These are phyloP conservation scores for Aspergillus steynii DNA, from an alignment of 495 filamentous ascomycete species.

Conservation along the genomic window DNA sequence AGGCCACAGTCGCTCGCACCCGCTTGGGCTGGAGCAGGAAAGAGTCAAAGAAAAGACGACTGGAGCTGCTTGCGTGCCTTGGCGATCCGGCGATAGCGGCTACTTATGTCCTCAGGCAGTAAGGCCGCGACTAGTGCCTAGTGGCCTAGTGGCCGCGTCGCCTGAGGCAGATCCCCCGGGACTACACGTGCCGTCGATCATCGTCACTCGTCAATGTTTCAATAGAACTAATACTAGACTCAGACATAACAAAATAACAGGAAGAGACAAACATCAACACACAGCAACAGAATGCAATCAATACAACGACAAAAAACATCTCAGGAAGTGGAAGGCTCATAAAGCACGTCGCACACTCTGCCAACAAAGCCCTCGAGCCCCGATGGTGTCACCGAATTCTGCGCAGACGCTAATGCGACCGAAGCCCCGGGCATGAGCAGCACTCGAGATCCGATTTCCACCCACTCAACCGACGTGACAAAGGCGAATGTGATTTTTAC, in stretches of 20 bases:
- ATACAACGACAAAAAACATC: background rate
- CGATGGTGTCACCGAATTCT: slow-evolving; percentile 25
- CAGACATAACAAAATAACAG: background rate
- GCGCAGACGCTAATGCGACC: slow-evolving; percentile 32
- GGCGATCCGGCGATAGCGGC: no score
- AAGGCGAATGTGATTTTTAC: slow-evolving; percentile 76
- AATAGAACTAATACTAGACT: background rate
- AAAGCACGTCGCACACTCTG: slow-evolving; percentile 38
- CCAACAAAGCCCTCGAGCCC: slow-evolving; percentile 54
- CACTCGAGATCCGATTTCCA: slow-evolving; percentile 77
- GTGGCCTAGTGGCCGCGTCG: background rate
- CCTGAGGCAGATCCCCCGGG: slow-evolving; percentile 9
- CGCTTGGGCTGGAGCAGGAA: no score
- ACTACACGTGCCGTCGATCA: slow-evolving; percentile 8
- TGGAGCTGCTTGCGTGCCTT: no score
- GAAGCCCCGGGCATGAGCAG: slow-evolving; percentile 70
- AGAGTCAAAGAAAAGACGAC: no score
- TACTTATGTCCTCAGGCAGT: no score
- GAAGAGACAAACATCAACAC: background rate
- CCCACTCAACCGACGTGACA: slow-evolving; percentile 75
- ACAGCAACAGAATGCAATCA: background rate
- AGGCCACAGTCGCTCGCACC: no score
- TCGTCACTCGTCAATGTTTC: background rate
- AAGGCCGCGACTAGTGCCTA: no score
- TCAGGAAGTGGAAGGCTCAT: slow-evolving; percentile 9